Base-by-base conservation (phyloP, 2,329 filamentous ascomycete genomes). In the Talaromyces atroroseus region DNA sequence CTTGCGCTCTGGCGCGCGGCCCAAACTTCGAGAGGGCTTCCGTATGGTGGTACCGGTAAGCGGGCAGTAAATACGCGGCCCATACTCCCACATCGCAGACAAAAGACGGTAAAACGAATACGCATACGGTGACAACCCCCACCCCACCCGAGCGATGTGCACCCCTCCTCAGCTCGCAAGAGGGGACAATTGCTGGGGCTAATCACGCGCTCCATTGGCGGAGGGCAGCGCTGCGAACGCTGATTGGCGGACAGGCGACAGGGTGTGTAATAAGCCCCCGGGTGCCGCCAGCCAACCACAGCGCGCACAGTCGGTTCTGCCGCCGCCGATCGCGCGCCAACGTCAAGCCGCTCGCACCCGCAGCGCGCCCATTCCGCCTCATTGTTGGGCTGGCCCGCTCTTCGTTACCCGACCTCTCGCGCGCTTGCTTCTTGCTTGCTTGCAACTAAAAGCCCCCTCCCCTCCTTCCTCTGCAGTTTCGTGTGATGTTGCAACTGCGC, bases 291-390 rank as follows among this genome's bases (percentile, higher is more conserved):
- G 58, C 60, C 61, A 64, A 63, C 58, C 60, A 63, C 21, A 49
- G 52, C 54, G 10, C 48, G 26, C 24, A 23, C 21, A 48, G 26
- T 26, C 47, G 40, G 23, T 54, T 50, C 61, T 65, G 65, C 64
- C 65, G 63, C 65, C 67, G 70, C 66, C 65, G 69, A 71, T 72
- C 69, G 68, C 69, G 69, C 69, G 69, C 66, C 67, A 71, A 71
- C 64, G 64, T 62, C 29, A 63, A 61, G 62, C 64, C 65, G 61
- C 63, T 66, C 63, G 61, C 65, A n/a, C n/a, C n/a, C n/a, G n/a
- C n/a, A n/a, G n/a, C 40, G 38, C 51, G 44, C 55, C 51, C 51
- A 36, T 46, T 29, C 46, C 42, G 53, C 38, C 46, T 56, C 47
- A 56, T 45, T 50, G 54, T 56, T 54, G 51, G 48, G 7, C 50